These are phyloP conservation scores for Blastomyces emzantsi DNA, from an alignment of 2,329 filamentous ascomycete species.

Conservation along the genomic window DNA sequence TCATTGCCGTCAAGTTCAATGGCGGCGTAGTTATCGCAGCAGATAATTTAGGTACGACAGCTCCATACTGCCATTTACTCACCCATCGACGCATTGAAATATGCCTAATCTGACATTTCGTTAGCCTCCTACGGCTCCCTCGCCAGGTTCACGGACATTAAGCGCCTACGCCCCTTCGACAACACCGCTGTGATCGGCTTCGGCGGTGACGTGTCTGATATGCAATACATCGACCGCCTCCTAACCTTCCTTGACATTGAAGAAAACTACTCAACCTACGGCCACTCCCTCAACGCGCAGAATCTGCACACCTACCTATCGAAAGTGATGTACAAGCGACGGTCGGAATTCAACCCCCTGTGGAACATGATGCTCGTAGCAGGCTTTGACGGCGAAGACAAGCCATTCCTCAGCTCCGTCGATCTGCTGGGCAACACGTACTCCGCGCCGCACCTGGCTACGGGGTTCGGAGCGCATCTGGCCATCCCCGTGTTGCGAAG, in stretches of 20 bases:
- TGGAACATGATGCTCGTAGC: constrained; percentile 95
- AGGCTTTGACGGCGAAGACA: constrained; percentile 67
- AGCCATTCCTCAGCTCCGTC: constrained; percentile 83
- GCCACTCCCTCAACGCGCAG: constrained; percentile 64
- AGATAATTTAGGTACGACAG: constrained; percentile 76
- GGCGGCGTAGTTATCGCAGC: constrained; percentile 93
- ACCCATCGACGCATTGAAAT: neutral
- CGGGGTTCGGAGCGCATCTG: constrained; percentile 86
- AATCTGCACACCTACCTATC: constrained; percentile 95
- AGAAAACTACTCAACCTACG: constrained; percentile 65
- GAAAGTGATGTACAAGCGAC: constrained; percentile 92
- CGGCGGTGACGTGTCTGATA: constrained; percentile 94
- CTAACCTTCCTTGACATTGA: constrained; percentile 77
- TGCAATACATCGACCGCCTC: constrained; percentile 95
- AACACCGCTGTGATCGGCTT: constrained; percentile 79
- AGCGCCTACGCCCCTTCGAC: constrained; percentile 86
- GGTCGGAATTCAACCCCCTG: constrained; percentile 90
- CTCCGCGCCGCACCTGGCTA: constrained; percentile 77
- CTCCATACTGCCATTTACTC: neutral
- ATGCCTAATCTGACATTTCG: neutral
- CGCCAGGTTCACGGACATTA: constrained; percentile 92
- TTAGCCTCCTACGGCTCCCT: constrained; percentile 94
- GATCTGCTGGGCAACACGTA: constrained; percentile 93
- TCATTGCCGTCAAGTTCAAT: constrained; percentile 90
- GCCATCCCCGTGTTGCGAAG: constrained; percentile 85